phyloP scores from a whole-genome alignment of 176 grass and related monocot species.

The Triticum dicoccoides region DNA sequence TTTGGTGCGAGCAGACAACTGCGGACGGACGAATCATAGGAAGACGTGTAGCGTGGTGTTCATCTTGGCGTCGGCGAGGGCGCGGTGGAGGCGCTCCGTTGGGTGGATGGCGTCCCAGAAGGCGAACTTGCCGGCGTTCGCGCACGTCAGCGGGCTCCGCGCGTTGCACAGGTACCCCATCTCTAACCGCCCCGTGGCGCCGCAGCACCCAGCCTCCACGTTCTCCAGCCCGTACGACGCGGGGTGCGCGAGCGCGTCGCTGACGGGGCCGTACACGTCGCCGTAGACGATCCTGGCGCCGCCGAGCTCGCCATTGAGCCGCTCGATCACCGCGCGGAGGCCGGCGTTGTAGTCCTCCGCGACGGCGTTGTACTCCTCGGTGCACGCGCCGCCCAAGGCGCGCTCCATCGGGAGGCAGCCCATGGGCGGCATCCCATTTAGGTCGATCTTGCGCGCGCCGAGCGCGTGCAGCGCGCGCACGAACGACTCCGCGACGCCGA shows the following conservation, averaged over 20 bases:
- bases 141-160: constrained; percentile 40
- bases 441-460: constrained; percentile 57
- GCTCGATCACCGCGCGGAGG: constrained; percentile 23
- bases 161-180: constrained; percentile 45
- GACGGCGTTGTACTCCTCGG: constrained; percentile 55
- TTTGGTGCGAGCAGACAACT: background rate
- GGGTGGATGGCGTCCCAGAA: constrained; percentile 92
- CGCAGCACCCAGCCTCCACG: constrained; percentile 51
- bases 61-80: constrained; percentile 61
- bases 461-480: constrained; percentile 43
- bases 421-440: constrained; percentile 70
- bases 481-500: constrained; percentile 35
- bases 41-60: constrained; percentile 53
- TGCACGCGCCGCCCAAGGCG: constrained; percentile 40
- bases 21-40: constrained; percentile 10
- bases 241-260: constrained; percentile 27
- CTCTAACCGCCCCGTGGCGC: constrained; percentile 53
- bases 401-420: constrained; percentile 79
- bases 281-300: constrained; percentile 35
- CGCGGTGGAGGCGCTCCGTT: constrained; percentile 51
- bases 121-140: constrained; percentile 44
- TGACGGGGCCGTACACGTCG: constrained; percentile 36
- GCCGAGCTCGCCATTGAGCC: constrained; percentile 33
- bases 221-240: constrained; percentile 46
- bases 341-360: constrained; percentile 41